These are phyloP conservation scores for Adenanthera pavonina DNA, from an alignment of 306 rosid species.

Conservation along the genomic window DNA sequence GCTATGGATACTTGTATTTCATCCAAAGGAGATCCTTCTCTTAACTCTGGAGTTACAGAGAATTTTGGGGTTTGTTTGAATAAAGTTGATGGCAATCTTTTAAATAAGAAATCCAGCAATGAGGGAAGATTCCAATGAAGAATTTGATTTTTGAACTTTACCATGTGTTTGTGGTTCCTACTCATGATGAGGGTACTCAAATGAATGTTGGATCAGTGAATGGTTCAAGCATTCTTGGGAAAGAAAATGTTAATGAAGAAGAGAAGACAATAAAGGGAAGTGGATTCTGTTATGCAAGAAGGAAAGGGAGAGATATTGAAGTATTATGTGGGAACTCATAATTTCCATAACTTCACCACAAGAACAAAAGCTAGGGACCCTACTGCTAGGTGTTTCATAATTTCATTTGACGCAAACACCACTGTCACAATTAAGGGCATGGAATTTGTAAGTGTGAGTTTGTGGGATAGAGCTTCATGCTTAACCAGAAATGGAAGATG, in stretches of 20 bases:
- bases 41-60: slow-evolving; percentile 40
- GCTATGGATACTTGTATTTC: slow-evolving; percentile 43
- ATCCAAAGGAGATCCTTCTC: slow-evolving; percentile 40
- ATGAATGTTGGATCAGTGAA: slow-evolving; percentile 44
- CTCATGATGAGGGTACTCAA: slow-evolving; percentile 29
- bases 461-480: slow-evolving; percentile 99
- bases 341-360: slow-evolving; percentile 94
- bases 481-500: slow-evolving; percentile 94
- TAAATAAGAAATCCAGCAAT: slow-evolving; percentile 39
- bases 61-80: slow-evolving; percentile 41
- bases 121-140: slow-evolving; percentile 41
- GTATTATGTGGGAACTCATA: slow-evolving; percentile 80
- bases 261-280: slow-evolving; percentile 49
- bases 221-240: slow-evolving; percentile 36
- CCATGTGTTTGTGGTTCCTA: slow-evolving; percentile 40
- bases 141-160: slow-evolving; percentile 41
- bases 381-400: slow-evolving; percentile 70
- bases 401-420: slow-evolving; percentile 71
- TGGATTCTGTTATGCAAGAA: slow-evolving; percentile 65
- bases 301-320: slow-evolving; percentile 76
- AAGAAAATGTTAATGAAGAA: slow-evolving; percentile 47
- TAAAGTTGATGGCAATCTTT: slow-evolving; percentile 29
- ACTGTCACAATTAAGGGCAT: slow-evolving; percentile 63
- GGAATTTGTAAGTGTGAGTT: slow-evolving; percentile 87
- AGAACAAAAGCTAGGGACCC: slow-evolving; percentile 92